Base-by-base conservation (phyloP, 306 rosid species). In the Comarum palustre region DNA sequence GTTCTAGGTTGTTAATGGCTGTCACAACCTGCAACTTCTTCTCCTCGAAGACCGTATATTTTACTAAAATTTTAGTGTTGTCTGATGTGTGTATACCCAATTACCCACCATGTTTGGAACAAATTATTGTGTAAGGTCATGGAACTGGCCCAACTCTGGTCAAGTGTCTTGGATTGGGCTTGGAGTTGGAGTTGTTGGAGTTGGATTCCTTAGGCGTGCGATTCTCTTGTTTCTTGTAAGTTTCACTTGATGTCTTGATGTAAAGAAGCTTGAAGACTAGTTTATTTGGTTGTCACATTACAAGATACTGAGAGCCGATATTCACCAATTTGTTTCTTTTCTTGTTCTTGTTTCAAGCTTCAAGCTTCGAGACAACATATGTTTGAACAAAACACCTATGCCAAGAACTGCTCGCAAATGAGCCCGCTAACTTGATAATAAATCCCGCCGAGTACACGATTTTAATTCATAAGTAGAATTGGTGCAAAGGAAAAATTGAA, bases 1-100 rank as follows among this genome's bases (percentile, higher is more conserved):
- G 45, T 43, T 34, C 32, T 3, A 68, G 80, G 61, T 80, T 71
- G 78, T 65, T 46, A 71, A 76, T 46, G 76, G 78, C 66, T 36
- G 78, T 29, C 31, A 5, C 50, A 32, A 51, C 29, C 75, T 24
- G 71, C 50, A 29, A 58, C 68, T 57, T 15, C 39, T 31, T 59
- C 38, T 6, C 19, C 29, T 58, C 2, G 20, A 16, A 32, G 20
- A 57, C n/a, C n/a, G n/a, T n/a, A n/a, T n/a, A n/a, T n/a, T n/a
- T n/a, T n/a, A n/a, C n/a, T n/a, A n/a, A n/a, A n/a, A n/a, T n/a
- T n/a, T n/a, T n/a, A 8, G 15, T 43, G 13, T 43, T 2, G 47
- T 43, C 10, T 43, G 2, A 10, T 43, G 47, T 43, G 12, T 11
- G 2, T 31, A n/a, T n/a, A n/a, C 34, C 1, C 34, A 31, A 31